Conservation (phyloP, 2,329 filamentous ascomycete genomes). For the Aurifilum marmelostoma region DNA sequence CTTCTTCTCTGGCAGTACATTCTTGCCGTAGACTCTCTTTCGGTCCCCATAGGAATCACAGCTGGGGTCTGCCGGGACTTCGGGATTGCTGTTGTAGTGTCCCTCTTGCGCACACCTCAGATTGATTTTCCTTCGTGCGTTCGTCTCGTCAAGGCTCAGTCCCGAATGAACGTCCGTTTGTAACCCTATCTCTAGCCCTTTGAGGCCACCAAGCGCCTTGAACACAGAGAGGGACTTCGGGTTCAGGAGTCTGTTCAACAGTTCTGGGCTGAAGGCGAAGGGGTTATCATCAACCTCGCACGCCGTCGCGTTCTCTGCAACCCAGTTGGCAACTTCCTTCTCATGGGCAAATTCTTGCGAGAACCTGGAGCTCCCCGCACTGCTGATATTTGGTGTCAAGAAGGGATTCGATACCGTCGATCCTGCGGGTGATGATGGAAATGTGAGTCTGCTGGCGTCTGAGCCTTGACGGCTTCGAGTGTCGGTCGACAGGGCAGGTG, state of each 20-base stretch:
- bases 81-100: slow-evolving; percentile 18
- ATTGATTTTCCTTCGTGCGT: slow-evolving; percentile 31
- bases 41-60: slow-evolving; percentile 50
- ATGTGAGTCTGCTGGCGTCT: slow-evolving; percentile 20
- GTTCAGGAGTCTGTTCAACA: slow-evolving; percentile 75
- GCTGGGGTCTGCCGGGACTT: slow-evolving; percentile 25
- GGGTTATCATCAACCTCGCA: slow-evolving; percentile 69
- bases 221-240: slow-evolving; percentile 76
- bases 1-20: slow-evolving; percentile 63
- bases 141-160: slow-evolving; percentile 68
- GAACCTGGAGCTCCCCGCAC: slow-evolving; percentile 15
- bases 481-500: slow-evolving; percentile 22
- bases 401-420: slow-evolving; percentile 27
- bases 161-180: slow-evolving; percentile 65
- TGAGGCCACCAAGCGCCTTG: slow-evolving; percentile 71
- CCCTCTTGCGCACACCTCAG: slow-evolving; percentile 37
- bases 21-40: slow-evolving; percentile 62
- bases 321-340: slow-evolving; percentile 64
- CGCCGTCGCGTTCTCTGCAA: slow-evolving; percentile 69
- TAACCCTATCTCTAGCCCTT: slow-evolving; percentile 73
- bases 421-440: slow-evolving; percentile 21
- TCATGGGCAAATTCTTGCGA: slow-evolving; percentile 14
- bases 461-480: slow-evolving; percentile 24
- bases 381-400: slow-evolving; percentile 26
- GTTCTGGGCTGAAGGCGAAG: slow-evolving; percentile 73